Percentiles rank a stretch among this genome's conserved stretches.
Evolutionary conservation across 176 grass and related monocot species (phyloP).

Genomic region (Aegilops umbellulata): DNA sequence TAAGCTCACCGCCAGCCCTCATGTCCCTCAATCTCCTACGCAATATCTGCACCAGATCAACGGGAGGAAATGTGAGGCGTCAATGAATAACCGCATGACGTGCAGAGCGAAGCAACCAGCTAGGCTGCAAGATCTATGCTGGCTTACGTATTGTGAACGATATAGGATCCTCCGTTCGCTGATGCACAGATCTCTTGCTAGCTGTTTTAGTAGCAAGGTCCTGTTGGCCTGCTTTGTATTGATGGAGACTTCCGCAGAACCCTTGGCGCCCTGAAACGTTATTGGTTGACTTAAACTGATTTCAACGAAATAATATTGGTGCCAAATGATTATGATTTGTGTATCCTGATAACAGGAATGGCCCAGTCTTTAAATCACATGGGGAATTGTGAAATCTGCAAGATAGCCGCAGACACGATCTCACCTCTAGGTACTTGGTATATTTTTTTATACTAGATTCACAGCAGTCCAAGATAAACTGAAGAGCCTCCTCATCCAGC

Average conservation of each 20-base stretch:
- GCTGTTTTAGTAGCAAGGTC: slow-evolving; percentile 77
- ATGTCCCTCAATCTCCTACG: slow-evolving; percentile 89
- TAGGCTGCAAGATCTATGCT: not conserved
- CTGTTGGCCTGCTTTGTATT: slow-evolving; percentile 76
- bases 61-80: not conserved
- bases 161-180: slow-evolving; percentile 91
- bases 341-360: not conserved
- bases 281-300: not conserved
- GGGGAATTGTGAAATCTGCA: slow-evolving; percentile 1
- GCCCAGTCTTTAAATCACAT: not conserved
- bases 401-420: slow-evolving; percentile 6
- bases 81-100: not conserved
- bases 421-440: slow-evolving; percentile 80
- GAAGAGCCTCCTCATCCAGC: slow-evolving; percentile 82
- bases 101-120: not conserved
- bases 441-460: slow-evolving; percentile 81
- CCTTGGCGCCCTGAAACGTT: slow-evolving; percentile 50
- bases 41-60: slow-evolving; percentile 55
- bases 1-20: slow-evolving; percentile 73
- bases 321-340: not conserved
- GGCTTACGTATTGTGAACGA: slow-evolving; percentile 82
- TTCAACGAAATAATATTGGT: not conserved
- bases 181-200: slow-evolving; percentile 82
- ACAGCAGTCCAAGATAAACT: slow-evolving; percentile 91
- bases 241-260: slow-evolving; percentile 29